Evolutionary conservation across 106 monocot genomes (phyloP).

Genomic region (Allium sativum): DNA sequence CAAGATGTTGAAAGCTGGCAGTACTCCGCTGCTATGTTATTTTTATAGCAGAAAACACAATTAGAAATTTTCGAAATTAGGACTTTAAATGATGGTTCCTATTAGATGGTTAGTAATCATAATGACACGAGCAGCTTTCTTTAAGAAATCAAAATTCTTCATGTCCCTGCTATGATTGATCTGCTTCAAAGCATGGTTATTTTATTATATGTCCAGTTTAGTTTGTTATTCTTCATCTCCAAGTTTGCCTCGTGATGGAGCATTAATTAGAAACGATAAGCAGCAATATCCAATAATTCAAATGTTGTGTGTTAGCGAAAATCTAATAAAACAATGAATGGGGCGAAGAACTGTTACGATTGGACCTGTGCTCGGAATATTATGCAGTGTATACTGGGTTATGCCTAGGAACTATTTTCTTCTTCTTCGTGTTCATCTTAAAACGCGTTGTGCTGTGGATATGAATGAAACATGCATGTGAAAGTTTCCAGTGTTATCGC

Average conservation of each 20-base stretch:
- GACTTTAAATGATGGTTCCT: slow-evolving; percentile 18
- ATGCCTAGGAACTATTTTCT: slow-evolving; percentile 37
- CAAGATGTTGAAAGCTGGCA: slow-evolving; percentile 2
- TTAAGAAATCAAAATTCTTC: slow-evolving; percentile 12
- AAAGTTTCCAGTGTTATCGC: slow-evolving; percentile 22
- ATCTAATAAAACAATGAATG: not conserved
- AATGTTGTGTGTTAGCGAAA: not conserved
- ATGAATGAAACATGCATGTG: slow-evolving; percentile 22
- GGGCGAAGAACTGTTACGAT: slow-evolving; percentile 3
- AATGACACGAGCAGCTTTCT: slow-evolving; percentile 25
- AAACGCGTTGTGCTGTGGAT: slow-evolving; percentile 35
- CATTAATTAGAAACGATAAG: not conserved
- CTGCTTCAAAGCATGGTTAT: not conserved
- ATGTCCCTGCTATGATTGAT: slow-evolving; percentile 12
- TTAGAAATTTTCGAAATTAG: slow-evolving; percentile 14
- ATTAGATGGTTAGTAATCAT: slow-evolving; percentile 19
- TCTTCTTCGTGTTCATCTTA: slow-evolving; percentile 31
- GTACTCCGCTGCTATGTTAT: slow-evolving; percentile 20
- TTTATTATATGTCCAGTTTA: slow-evolving; percentile 16
- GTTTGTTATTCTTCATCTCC: slow-evolving; percentile 31
- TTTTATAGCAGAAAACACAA: slow-evolving; percentile 25
- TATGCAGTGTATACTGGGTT: slow-evolving; percentile 65
- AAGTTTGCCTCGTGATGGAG: slow-evolving; percentile 13
- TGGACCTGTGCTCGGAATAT: slow-evolving; percentile 44
- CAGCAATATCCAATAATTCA: not conserved